These are phyloP conservation scores for Beauveria sp. DNA, from an alignment of 2,329 filamentous ascomycete genomes.

Conservation along the genomic window DNA sequence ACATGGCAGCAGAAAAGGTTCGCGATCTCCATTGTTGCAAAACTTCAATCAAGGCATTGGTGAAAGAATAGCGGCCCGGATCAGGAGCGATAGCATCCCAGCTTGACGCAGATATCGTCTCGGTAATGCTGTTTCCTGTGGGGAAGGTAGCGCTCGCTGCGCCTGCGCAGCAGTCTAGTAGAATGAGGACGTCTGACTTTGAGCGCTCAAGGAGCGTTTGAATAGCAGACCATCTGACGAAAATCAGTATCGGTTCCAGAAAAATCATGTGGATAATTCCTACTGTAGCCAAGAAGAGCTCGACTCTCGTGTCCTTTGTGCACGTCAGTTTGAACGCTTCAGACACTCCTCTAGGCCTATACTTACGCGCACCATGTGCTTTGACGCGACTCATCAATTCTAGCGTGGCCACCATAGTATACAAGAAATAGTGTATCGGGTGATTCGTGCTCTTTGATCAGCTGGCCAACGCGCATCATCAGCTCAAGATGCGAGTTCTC, in stretches of 20 bases:
- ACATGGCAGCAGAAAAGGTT: conserved; percentile 51
- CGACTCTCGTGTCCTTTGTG: conserved; percentile 36
- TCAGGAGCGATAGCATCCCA: conserved; percentile 55
- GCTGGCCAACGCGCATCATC: conserved; percentile 47
- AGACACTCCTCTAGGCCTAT: background rate
- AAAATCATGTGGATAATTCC: conserved; percentile 13
- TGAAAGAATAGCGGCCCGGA: conserved; percentile 52
- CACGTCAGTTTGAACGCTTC: conserved; percentile 10
- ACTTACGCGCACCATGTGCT: conserved; percentile 54
- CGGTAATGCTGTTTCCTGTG: conserved; percentile 50
- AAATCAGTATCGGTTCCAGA: conserved; percentile 7
- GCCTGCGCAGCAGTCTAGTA: conserved; percentile 52
- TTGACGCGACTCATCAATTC: conserved; percentile 51
- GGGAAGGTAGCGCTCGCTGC: conserved; percentile 53
- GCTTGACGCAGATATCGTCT: conserved; percentile 54
- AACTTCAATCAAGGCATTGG: conserved; percentile 50
- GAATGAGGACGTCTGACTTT: conserved; percentile 48
- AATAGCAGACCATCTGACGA: conserved; percentile 47
- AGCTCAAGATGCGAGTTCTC: conserved; percentile 51
- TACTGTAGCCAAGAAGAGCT: conserved; percentile 49
- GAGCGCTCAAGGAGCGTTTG: conserved; percentile 52
- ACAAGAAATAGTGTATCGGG: conserved; percentile 48
- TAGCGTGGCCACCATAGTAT: conserved; percentile 53
- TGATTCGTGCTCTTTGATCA: conserved; percentile 50
- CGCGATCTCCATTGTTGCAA: conserved; percentile 48